These are phyloP conservation scores for Lipomyces kockii DNA, from an alignment of 805 yeast species.

Conservation along the genomic window DNA sequence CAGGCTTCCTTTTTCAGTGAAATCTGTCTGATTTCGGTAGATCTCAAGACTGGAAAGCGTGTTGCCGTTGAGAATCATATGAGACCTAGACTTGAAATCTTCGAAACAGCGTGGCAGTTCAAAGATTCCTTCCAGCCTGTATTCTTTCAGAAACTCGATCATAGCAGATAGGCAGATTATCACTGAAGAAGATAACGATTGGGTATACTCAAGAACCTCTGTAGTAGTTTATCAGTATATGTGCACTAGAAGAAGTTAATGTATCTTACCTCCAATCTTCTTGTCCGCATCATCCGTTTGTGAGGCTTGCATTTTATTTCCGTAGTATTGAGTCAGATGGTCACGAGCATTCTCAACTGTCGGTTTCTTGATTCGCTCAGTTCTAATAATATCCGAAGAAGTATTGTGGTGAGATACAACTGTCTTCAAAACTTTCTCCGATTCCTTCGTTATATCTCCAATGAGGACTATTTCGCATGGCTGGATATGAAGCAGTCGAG, in stretches of 20 bases:
- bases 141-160: constrained; percentile 62
- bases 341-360: constrained; percentile 21
- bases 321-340: constrained; percentile 16
- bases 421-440: constrained; percentile 38
- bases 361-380: constrained; percentile 28
- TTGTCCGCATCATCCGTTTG: constrained; percentile 18
- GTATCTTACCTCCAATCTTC: neutral
- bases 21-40: constrained; percentile 65
- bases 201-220: constrained; percentile 38
- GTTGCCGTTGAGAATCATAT: constrained; percentile 63
- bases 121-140: constrained; percentile 63
- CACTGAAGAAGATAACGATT: constrained; percentile 38
- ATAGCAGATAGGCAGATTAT: constrained; percentile 54
- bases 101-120: constrained; percentile 55
- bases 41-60: constrained; percentile 77
- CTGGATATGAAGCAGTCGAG: constrained; percentile 70
- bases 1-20: constrained; percentile 66
- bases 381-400: constrained; percentile 19
- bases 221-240: neutral
- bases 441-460: constrained; percentile 48
- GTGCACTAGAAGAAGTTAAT: neutral
- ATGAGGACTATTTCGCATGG: constrained; percentile 74
- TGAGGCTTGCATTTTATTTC: constrained; percentile 12
- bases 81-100: constrained; percentile 54
- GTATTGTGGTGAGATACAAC: constrained; percentile 13